Evolutionary conservation across 1,284 basidiomycete genomes (phyloP).

Genomic region (Malassezia cuniculi): DNA sequence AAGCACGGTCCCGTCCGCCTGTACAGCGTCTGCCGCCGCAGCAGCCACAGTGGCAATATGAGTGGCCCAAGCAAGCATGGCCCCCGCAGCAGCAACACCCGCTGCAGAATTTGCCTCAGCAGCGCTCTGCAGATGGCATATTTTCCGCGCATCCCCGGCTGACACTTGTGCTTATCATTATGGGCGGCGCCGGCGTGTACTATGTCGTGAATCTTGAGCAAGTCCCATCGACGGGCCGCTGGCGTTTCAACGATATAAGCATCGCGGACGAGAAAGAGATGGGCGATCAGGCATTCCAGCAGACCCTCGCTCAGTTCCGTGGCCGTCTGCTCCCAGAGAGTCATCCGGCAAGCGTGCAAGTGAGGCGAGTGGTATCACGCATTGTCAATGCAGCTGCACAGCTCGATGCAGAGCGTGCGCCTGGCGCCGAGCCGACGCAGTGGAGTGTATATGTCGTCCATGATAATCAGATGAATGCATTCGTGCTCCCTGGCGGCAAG

Average conservation of each 20-base stretch:
- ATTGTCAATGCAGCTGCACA: conserved; percentile 63
- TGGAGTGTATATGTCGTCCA: conserved; percentile 73
- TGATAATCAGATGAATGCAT: conserved; percentile 63
- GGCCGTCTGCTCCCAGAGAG: conserved; percentile 56
- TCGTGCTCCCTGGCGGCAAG: conserved; percentile 59
- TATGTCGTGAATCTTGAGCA: conserved; percentile 37
- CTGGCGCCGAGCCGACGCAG: conserved; percentile 15
- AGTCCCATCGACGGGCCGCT: conserved; percentile 37
- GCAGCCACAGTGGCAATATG: too few species aligned
- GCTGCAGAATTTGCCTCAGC: too few species aligned
- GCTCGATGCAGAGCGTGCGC: conserved; percentile 11
- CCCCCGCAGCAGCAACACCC: too few species aligned
- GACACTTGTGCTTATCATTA: conserved; percentile 18
- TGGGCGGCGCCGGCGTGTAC: conserved; percentile 28
- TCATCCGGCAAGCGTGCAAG: conserved; percentile 56
- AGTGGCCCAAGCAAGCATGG: too few species aligned
- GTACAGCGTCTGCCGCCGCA: too few species aligned
- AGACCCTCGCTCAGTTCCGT: conserved; percentile 53
- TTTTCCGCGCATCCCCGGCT: conserved; percentile 16
- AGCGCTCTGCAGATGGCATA: too few species aligned
- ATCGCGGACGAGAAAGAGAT: conserved; percentile 26
- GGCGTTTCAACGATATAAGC: conserved; percentile 38
- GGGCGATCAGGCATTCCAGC: conserved; percentile 50
- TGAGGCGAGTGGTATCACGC: conserved; percentile 53
- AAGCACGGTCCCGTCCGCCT: too few species aligned